phyloP scores from a whole-genome alignment of 192 early-diverging fungal species.

The Podochytrium sp. region DNA sequence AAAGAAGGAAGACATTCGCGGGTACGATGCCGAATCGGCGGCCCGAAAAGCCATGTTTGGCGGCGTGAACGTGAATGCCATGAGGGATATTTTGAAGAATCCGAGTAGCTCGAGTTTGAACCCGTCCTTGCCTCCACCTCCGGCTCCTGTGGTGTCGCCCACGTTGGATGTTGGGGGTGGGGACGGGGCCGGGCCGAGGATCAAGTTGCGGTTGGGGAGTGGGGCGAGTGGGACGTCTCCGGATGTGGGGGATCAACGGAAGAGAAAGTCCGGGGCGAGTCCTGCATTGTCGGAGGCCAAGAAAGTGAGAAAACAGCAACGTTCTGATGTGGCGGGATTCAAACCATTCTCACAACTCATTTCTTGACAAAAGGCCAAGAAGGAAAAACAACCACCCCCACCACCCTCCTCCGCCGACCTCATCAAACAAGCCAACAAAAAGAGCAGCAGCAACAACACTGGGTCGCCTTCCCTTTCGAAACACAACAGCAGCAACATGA shows the following conservation, averaged over 20 bases:
- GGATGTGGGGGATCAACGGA: neutral
- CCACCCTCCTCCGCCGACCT: conserved; percentile 1
- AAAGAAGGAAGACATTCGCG: conserved; percentile 20
- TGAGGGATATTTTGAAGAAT: neutral
- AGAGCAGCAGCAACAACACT: neutral
- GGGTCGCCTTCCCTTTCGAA: neutral
- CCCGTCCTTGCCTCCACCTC: neutral
- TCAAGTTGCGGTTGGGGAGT: neutral
- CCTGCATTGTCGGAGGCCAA: neutral
- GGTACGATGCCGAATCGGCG: conserved; percentile 17
- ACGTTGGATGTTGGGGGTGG: neutral
- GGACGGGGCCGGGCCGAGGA: neutral
- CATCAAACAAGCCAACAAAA: neutral
- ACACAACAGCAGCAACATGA: too few species aligned
- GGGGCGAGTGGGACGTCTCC: neutral
- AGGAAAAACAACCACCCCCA: neutral
- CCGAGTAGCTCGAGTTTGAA: neutral
- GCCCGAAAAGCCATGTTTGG: conserved; percentile 26
- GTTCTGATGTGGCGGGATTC: too few species aligned
- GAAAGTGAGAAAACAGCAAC: too few species aligned
- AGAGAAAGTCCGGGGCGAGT: neutral
- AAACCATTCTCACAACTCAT: too few species aligned
- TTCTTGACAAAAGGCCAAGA: too few species aligned
- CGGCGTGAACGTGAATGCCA: neutral
- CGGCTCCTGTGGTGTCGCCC: neutral